Conservation (phyloP, 495 filamentous ascomycete species). For the Neurospora sp. region DNA sequence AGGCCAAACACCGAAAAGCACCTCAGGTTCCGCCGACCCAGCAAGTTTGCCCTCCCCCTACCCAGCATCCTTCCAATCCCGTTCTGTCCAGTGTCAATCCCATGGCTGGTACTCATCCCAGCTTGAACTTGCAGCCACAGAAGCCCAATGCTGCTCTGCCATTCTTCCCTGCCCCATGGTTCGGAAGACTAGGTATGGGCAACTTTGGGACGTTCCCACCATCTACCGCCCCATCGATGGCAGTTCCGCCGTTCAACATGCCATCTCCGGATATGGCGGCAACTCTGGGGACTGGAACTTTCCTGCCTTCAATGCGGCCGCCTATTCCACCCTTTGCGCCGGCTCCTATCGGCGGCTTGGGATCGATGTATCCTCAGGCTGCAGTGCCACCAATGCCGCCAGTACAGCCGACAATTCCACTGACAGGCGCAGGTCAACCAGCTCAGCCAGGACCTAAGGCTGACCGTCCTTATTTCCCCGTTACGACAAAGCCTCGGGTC, state of each 20-base stretch:
- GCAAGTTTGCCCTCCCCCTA: neutral
- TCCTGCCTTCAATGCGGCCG: neutral
- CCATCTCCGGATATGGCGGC: neutral
- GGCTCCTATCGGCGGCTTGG: neutral
- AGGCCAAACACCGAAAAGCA: neutral
- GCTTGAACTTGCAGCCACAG: neutral
- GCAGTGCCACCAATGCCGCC: neutral
- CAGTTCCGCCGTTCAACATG: neutral
- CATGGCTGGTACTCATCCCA: neutral
- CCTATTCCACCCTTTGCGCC: neutral
- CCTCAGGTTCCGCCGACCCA: neutral
- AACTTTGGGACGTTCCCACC: neutral
- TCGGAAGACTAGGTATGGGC: neutral
- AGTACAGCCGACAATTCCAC: neutral
- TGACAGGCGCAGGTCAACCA: neutral
- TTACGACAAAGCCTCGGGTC: slow-evolving; percentile 23
- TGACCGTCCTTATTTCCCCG: slow-evolving; percentile 19
- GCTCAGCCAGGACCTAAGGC: slow-evolving; percentile 1
- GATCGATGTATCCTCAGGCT: neutral
- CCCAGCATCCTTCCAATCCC: neutral
- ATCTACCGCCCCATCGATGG: neutral
- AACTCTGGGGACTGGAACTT: neutral
- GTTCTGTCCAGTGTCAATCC: neutral
- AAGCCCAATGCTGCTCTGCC: neutral
- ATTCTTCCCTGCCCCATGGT: neutral